Conservation (phyloP, 345 rosid genomes). For the Aquilaria sinensis region DNA sequence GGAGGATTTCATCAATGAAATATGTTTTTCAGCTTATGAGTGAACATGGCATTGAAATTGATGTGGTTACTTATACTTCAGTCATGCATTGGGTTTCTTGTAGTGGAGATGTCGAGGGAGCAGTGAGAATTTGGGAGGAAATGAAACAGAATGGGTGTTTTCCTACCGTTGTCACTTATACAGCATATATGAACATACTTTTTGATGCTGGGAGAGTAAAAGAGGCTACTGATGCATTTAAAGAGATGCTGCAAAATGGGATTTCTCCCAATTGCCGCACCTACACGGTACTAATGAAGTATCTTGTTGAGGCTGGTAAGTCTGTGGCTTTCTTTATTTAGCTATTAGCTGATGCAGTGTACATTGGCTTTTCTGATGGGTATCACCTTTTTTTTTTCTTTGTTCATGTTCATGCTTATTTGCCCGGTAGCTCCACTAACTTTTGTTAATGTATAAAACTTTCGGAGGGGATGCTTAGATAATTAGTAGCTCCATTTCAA, state of each 20-base stretch:
- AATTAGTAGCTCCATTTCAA: too few relatives aligned
- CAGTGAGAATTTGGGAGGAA: slow-evolving; percentile 60
- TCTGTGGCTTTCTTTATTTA: background rate
- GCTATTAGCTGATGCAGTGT: slow-evolving; percentile 21
- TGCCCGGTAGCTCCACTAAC: too few relatives aligned
- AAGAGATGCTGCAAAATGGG: slow-evolving; percentile 62
- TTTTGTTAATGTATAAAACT: too few relatives aligned
- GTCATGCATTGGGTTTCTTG: slow-evolving; percentile 74
- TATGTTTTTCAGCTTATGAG: slow-evolving; percentile 55
- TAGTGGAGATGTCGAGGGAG: slow-evolving; percentile 59
- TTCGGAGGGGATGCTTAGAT: too few relatives aligned
- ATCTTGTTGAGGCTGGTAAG: slow-evolving; percentile 56
- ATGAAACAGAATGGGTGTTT: slow-evolving; percentile 47
- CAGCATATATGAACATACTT: slow-evolving; percentile 78
- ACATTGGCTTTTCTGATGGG: slow-evolving; percentile 27
- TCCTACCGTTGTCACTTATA: slow-evolving; percentile 73
- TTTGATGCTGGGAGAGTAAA: slow-evolving; percentile 48
- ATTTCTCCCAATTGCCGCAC: slow-evolving; percentile 69
- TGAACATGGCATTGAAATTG: slow-evolving; percentile 50
- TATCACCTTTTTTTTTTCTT: too few relatives aligned
- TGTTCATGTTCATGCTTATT: too few relatives aligned
- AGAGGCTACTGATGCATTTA: slow-evolving; percentile 60
- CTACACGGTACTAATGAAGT: slow-evolving; percentile 79
- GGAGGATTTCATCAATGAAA: slow-evolving; percentile 61
- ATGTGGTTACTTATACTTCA: slow-evolving; percentile 73